These are phyloP conservation scores for Termitomyces sp. DNA, from an alignment of 768 basidiomycete genomes.

Conservation along the genomic window DNA sequence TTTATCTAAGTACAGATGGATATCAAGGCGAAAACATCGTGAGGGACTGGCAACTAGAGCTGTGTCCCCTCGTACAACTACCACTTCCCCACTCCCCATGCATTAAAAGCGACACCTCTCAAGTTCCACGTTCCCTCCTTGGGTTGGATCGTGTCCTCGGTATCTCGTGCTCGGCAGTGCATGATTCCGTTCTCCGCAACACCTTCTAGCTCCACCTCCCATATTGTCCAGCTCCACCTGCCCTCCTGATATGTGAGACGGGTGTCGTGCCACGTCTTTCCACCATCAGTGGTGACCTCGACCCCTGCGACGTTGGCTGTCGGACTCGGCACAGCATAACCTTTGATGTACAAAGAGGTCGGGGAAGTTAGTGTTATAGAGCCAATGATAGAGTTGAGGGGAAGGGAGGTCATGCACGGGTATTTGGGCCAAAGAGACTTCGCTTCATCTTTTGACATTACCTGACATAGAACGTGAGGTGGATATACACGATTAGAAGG, in stretches of 20 bases:
- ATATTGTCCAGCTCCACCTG: conserved; percentile 71
- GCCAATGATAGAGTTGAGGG: conserved; percentile 59
- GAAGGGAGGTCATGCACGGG: conserved; percentile 52
- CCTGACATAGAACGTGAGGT: conserved; percentile 20
- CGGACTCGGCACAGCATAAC: conserved; percentile 50
- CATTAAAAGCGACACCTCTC: conserved; percentile 56
- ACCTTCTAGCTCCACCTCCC: conserved; percentile 47
- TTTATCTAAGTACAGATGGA: not conserved
- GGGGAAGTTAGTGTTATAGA: conserved; percentile 26
- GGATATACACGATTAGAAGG: conserved; percentile 1
- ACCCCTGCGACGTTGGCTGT: conserved; percentile 40
- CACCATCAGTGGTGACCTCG: conserved; percentile 48
- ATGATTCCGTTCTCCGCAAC: conserved; percentile 28
- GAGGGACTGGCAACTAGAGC: not conserved
- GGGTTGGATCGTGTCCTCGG: conserved; percentile 41
- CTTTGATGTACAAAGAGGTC: conserved; percentile 38
- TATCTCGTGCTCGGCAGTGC: conserved; percentile 49
- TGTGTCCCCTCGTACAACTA: not conserved
- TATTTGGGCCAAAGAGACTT: conserved; percentile 44
- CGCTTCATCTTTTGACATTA: conserved; percentile 41
- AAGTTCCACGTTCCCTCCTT: conserved; percentile 56
- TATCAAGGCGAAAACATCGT: too few species aligned
- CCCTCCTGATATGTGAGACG: conserved; percentile 55
- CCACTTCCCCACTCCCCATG: conserved; percentile 30
- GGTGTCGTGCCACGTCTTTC: conserved; percentile 44